These are phyloP conservation scores for Chlamydomonas schloesseri DNA, from an alignment of 139 green algal genomes.

Conservation along the genomic window DNA sequence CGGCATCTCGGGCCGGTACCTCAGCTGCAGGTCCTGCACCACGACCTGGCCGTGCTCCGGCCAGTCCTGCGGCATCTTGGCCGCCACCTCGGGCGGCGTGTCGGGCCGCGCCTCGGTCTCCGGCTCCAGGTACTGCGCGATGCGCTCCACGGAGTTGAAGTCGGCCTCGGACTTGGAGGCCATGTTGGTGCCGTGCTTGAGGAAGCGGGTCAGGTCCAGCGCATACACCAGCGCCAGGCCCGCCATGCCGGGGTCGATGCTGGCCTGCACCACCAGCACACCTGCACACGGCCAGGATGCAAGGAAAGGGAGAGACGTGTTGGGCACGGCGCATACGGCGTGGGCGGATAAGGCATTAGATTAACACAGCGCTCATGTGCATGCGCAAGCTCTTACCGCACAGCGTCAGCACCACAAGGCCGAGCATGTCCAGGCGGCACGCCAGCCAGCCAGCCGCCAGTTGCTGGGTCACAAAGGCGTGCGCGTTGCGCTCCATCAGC, in stretches of 20 bases:
- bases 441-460: slow-evolving; percentile 88
- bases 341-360: no score
- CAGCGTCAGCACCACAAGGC: slow-evolving; percentile 73
- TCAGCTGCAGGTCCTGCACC: slow-evolving; percentile 71
- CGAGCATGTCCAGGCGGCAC: slow-evolving; percentile 87
- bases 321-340: no score
- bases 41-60: slow-evolving; percentile 64
- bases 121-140: slow-evolving; percentile 71
- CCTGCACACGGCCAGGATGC: not conserved
- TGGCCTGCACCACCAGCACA: slow-evolving; percentile 49
- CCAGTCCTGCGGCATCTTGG: slow-evolving; percentile 35
- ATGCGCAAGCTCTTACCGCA: no score
- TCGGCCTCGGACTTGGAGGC: slow-evolving; percentile 87
- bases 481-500: slow-evolving; percentile 77
- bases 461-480: slow-evolving; percentile 80
- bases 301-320: no score
- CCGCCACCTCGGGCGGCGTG: slow-evolving; percentile 50
- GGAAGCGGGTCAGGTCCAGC: slow-evolving; percentile 87
- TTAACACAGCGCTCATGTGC: no score
- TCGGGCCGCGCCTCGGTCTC: slow-evolving; percentile 58
- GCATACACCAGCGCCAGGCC: slow-evolving; percentile 79
- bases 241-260: slow-evolving; percentile 68
- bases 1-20: slow-evolving; percentile 87
- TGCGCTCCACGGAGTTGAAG: slow-evolving; percentile 95
- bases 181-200: slow-evolving; percentile 86